Base-by-base conservation (phyloP, 352 stramenopile genomes). In the Globisporangium spiculum region DNA sequence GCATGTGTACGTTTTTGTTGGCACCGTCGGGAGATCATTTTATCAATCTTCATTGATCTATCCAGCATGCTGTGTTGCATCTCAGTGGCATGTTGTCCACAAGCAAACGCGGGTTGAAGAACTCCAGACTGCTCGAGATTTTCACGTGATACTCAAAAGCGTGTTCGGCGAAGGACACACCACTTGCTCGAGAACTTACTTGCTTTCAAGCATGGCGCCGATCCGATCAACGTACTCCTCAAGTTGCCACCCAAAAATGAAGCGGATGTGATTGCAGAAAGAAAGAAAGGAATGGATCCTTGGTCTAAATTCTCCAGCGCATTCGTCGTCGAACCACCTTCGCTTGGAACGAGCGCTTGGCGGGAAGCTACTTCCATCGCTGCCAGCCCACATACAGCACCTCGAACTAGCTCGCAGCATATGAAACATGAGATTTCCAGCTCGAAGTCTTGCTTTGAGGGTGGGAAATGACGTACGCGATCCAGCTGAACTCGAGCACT, bases 391-490 rank as follows among this genome's bases (percentile, higher is more conserved):
- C 32, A 2, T 14, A 20, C n/a, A 10, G 52, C n/a, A 14, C 32
- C 52, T 57, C 24, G 22, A 44, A 56, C 38, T 48, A 48, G 38
- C 24, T 66, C 27, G 26, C 44, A 58, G 60, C 56, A 27, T 9
- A 18, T 22, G 27, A 66, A 53, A 32, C 27, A 58, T 50, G 27
- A 66, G 60, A 12, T 14, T 20, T 12, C 46, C 60, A 66, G 27
- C 60, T 66, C 20, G 60, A 66, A 12, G 46, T 66, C 30, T 52
- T 53, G 20, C 44, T 24, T 27, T 22, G 3, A 8, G 44, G 46
- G 18, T 66, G 60, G 27, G 59, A 50, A 30, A 36, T 38, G 10
- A 46, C 60, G 30, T 66, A 66, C n/a, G 20, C 18, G 20, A 66
- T 48, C 60, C 60, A 66, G 8, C 44, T 53, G 4, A 32, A 32